Conservation (phyloP, 805 yeast genomes). For the Cyberlindnera subsufficiens region DNA sequence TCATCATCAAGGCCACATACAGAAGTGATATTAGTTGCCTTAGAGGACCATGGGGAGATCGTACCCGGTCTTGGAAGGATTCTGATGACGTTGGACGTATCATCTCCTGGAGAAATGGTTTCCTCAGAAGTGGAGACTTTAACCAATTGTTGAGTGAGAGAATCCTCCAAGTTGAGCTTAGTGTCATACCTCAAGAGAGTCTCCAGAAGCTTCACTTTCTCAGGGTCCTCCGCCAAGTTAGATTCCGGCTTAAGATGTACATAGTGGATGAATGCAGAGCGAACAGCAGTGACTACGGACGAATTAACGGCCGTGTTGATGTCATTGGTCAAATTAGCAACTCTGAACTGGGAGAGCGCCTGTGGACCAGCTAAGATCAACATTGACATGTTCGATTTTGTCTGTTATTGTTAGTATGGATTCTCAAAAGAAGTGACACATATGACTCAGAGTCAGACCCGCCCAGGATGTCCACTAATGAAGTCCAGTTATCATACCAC, state of each 20-base stretch:
- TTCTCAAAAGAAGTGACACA: no score
- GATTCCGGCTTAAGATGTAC: conserved; percentile 44
- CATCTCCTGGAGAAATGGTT: conserved; percentile 26
- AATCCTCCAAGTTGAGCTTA: conserved; percentile 49
- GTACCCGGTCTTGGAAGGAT: conserved; percentile 92
- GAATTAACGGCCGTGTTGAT: conserved; percentile 64
- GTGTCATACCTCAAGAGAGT: conserved; percentile 71
- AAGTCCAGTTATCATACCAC: no score
- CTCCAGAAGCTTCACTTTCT: conserved; percentile 45
- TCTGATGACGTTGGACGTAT: conserved; percentile 56
- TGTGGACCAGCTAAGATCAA: conserved; percentile 77
- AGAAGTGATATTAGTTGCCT: conserved; percentile 90
- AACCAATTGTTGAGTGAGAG: conserved; percentile 36
- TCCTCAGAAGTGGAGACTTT: conserved; percentile 28
- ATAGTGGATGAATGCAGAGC: conserved; percentile 77
- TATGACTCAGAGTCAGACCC: no score
- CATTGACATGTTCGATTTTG: conserved; percentile 29
- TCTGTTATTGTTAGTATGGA: not conserved
- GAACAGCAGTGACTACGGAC: conserved; percentile 62
- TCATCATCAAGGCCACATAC: conserved; percentile 76
- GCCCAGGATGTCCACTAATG: no score
- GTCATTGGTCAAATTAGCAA: conserved; percentile 62
- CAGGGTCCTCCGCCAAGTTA: conserved; percentile 21
- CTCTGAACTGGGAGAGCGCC: conserved; percentile 85
- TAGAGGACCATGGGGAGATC: conserved; percentile 98